Evolutionary conservation across 768 basidiomycete genomes (phyloP).

Genomic region (Coprinopsis sp.): DNA sequence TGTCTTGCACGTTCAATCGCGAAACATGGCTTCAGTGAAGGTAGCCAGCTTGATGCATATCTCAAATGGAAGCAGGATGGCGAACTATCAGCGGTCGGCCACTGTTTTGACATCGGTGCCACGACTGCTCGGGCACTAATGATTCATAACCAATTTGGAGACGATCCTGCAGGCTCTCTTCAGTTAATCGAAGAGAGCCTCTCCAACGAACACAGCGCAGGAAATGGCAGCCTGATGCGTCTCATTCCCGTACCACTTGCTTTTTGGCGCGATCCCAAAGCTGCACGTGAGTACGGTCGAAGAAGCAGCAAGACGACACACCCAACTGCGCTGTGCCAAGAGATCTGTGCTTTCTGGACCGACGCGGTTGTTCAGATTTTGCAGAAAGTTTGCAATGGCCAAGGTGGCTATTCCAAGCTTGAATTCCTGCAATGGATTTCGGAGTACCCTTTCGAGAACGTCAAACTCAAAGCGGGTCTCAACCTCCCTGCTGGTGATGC

Average conservation of each 20-base stretch:
- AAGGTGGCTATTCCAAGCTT: constrained; percentile 29
- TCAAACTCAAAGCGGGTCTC: constrained; percentile 27
- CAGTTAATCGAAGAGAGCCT: constrained; percentile 28
- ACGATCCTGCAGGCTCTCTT: no score
- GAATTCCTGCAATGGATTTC: constrained; percentile 35
- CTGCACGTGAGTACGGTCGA: constrained; percentile 28
- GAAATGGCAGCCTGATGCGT: constrained; percentile 44
- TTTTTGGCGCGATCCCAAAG: constrained; percentile 33
- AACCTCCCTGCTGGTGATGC: constrained; percentile 24
- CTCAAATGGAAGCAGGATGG: constrained; percentile 28
- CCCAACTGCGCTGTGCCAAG: constrained; percentile 35
- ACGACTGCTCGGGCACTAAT: constrained; percentile 30
- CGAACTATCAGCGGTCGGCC: constrained; percentile 28
- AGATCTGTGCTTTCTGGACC: constrained; percentile 40
- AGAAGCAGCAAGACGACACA: constrained; percentile 41
- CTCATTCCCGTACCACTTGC: constrained; percentile 39
- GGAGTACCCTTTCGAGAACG: constrained; percentile 31
- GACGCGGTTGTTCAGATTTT: constrained; percentile 30
- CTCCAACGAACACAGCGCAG: constrained; percentile 20
- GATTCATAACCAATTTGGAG: constrained; percentile 23
- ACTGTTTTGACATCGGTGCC: constrained; percentile 38
- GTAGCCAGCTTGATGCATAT: constrained; percentile 32
- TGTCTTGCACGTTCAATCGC: constrained; percentile 39
- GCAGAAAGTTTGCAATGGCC: constrained; percentile 12
- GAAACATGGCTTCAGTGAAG: constrained; percentile 29